Evolutionary conservation across 352 stramenopile species (phyloP).

Genomic region (Pythium rishiriense): DNA sequence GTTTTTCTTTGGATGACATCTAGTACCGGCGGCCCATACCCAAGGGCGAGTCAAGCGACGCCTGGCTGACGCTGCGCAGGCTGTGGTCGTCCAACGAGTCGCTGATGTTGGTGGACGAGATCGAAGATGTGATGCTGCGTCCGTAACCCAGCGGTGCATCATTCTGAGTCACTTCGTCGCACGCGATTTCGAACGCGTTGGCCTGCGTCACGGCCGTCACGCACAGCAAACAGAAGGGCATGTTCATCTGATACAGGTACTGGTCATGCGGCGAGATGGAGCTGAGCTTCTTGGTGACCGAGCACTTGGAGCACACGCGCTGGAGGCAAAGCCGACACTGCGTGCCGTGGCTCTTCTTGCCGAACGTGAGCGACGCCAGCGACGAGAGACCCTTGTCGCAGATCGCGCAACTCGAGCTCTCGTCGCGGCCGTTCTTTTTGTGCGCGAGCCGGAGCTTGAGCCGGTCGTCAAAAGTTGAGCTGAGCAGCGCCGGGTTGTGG

Average conservation of each 20-base stretch:
- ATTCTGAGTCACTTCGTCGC: conserved; percentile 24
- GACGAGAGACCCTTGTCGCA: conserved; percentile 22
- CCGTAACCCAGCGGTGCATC: conserved; percentile 25
- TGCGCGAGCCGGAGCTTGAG: conserved; percentile 11
- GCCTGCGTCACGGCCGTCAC: conserved; percentile 25
- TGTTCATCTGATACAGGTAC: not conserved
- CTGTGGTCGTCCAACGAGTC: conserved; percentile 16
- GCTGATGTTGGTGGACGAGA: conserved; percentile 18
- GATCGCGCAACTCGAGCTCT: conserved; percentile 11
- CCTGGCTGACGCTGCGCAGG: not conserved
- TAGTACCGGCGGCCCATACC: not conserved
- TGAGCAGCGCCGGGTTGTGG: conserved; percentile 4
- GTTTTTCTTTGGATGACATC: too few relatives aligned
- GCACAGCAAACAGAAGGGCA: conserved; percentile 28
- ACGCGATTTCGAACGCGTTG: conserved; percentile 23
- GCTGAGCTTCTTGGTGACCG: conserved; percentile 28
- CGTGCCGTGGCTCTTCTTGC: not conserved
- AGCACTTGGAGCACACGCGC: conserved; percentile 23
- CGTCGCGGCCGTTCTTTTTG: conserved; percentile 13
- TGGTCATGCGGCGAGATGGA: conserved; percentile 9
- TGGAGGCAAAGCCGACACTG: conserved; percentile 29
- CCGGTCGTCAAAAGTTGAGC: conserved; percentile 15
- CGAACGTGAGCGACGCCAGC: conserved; percentile 20
- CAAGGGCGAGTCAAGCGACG: not conserved
- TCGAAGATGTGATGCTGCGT: conserved; percentile 14